Evolutionary conservation across 768 basidiomycete species (phyloP), one percentile per base, ranked within the genome.

Genomic region (Saitozyma sp.): DNA sequence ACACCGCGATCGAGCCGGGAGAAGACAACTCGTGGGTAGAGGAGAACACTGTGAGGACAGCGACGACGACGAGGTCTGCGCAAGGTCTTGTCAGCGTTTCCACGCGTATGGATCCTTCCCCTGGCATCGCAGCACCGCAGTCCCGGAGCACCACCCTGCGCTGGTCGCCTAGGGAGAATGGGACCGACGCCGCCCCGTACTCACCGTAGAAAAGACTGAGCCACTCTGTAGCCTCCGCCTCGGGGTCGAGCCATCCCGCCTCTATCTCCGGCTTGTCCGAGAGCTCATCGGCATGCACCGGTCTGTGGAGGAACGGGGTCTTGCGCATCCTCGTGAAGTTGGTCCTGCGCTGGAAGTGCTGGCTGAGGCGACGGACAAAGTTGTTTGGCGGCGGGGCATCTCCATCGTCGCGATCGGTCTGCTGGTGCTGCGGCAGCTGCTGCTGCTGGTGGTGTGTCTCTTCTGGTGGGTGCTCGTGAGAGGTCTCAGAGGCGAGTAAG

Each of bases 1-100:
- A 74, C 48, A 67, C 54, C 6, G 64, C 63, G 41, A 74, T 74
- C 19, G 19, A 11, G 20, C 39, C 49, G 7, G 67, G 67, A 39
- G 50, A 29, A 46, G 57, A 40, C 16, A 72, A 56, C 48, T 72
- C 70, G 56, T 67, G 63, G 8, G 62, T 69, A 19, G 48, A 56
- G 3, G 68, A 66, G 55, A 75, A 72, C 11, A 70, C 59, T 0
- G 66, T 66, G 38, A 75, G 56, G 45, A 75, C 73, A 19, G 73
- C 73, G 48, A 75, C 73, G 13, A 75, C 70, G 0, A 66, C 70
- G 13, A 75, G 59, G 57, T 75, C 73, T 74, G 41, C 17, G 13
- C 9, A 46, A 13, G n/a, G n/a, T 29, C 29, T 29, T 29, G 29
- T 29, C 29, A 29, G 29, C 29, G 2, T 29, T 29, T 2, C 29